These are phyloP conservation scores for Starmerella ratchasimensis DNA, from an alignment of 805 yeast genomes.

Conservation along the genomic window DNA sequence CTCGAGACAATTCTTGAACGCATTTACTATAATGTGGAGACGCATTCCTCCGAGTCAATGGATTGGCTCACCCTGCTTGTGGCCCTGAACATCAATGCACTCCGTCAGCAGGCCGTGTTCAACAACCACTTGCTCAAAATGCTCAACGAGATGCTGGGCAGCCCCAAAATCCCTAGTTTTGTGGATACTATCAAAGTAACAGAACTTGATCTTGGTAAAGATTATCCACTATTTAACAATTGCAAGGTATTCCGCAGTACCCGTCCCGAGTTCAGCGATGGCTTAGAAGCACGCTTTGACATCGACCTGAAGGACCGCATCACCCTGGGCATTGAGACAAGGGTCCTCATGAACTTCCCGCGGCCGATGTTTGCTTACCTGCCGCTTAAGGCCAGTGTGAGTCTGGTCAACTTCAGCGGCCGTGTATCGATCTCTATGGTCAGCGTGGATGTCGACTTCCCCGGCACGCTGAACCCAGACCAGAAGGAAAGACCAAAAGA, in stretches of 20 bases:
- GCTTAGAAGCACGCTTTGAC: constrained; percentile 69
- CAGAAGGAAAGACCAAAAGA: no score
- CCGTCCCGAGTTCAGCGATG: constrained; percentile 18
- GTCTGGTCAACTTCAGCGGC: constrained; percentile 83
- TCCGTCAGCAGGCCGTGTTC: constrained; percentile 74
- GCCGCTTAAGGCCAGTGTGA: constrained; percentile 73
- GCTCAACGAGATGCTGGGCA: constrained; percentile 48
- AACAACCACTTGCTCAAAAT: constrained; percentile 77
- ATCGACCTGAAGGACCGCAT: constrained; percentile 74
- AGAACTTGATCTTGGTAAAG: constrained; percentile 86
- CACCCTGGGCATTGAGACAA: constrained; percentile 69
- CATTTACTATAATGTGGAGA: constrained; percentile 80
- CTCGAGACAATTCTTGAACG: constrained; percentile 55
- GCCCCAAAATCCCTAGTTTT: constrained; percentile 62
- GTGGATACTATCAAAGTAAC: constrained; percentile 65
- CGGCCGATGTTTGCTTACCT: constrained; percentile 70
- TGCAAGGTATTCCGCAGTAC: constrained; percentile 46
- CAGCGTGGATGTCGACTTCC: constrained; percentile 11
- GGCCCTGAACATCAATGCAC: constrained; percentile 79
- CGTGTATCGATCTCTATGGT: constrained; percentile 58
- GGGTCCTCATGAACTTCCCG: constrained; percentile 61
- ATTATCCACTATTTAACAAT: constrained; percentile 87
- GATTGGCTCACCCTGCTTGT: constrained; percentile 95
- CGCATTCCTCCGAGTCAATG: constrained; percentile 76
- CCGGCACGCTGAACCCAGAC: constrained; percentile 5